Evolutionary conservation across 768 basidiomycete genomes (phyloP).

Genomic region (Psilocybe tampanensis): DNA sequence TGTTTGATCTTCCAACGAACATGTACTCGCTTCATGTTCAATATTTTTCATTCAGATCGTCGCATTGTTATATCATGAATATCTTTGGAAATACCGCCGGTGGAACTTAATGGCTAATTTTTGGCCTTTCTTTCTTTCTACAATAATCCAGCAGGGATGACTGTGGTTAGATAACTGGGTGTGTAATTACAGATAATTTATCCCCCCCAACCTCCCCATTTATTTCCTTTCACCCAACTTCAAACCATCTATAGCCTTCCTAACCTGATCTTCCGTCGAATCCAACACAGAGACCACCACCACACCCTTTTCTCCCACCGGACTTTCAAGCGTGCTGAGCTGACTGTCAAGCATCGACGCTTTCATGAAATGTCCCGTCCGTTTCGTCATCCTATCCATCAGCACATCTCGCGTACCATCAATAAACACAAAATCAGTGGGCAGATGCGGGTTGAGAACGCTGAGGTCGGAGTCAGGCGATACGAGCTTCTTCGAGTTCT

Average conservation of each 20-base stretch:
- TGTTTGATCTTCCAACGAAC: too few relatives aligned
- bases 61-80: too few relatives aligned
- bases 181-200: too few relatives aligned
- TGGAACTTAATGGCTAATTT: too few relatives aligned
- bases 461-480: neutral
- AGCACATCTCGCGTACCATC: conserved; percentile 59
- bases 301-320: conserved; percentile 68
- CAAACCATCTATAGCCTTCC: conserved; percentile 45
- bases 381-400: conserved; percentile 60
- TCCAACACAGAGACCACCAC: conserved; percentile 58
- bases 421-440: conserved; percentile 84
- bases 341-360: conserved; percentile 81
- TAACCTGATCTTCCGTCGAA: conserved; percentile 59
- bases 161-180: too few relatives aligned
- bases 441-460: conserved; percentile 33
- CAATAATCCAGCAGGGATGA: too few relatives aligned
- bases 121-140: too few relatives aligned
- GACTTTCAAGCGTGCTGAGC: conserved; percentile 68
- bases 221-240: conserved; percentile 8
- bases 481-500: neutral
- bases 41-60: too few relatives aligned
- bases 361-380: conserved; percentile 85
- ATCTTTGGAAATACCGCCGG: too few relatives aligned
- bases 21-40: too few relatives aligned
- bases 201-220: too few relatives aligned